A percentile compares a stretch with the other conserved stretches of the same genome.
Evolutionary conservation across 2,329 filamentous ascomycete genomes (phyloP).

Genomic region (Pseudopithomyces chartarum): DNA sequence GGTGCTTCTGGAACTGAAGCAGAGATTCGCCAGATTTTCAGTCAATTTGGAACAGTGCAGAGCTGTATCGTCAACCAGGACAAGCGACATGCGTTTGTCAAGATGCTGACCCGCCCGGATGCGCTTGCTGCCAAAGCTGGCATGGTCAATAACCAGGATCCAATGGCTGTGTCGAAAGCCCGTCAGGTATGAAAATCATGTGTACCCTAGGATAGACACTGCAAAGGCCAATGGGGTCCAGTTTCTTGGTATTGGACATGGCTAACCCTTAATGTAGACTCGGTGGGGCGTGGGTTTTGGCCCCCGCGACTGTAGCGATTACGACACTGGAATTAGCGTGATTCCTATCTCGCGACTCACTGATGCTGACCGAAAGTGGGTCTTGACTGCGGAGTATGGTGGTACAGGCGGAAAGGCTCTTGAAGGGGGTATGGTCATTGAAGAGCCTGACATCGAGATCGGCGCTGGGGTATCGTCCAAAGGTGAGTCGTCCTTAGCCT

Average conservation of each 20-base stretch:
- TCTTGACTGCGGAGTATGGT: slow-evolving; percentile 89
- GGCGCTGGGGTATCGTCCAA: slow-evolving; percentile 97
- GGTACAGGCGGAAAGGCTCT: slow-evolving; percentile 86
- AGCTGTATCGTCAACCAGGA: slow-evolving; percentile 98
- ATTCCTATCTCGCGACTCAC: slow-evolving; percentile 93
- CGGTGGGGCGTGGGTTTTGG: slow-evolving; percentile 98
- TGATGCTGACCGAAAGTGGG: slow-evolving; percentile 96
- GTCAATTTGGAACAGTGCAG: slow-evolving; percentile 83
- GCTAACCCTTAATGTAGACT: slow-evolving; percentile 62
- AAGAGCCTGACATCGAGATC: slow-evolving; percentile 98
- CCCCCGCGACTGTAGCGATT: slow-evolving; percentile 95
- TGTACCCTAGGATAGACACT: background rate
- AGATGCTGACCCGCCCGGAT: slow-evolving; percentile 91
- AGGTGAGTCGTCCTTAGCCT: slow-evolving; percentile 50
- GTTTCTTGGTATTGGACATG: background rate
- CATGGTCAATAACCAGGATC: slow-evolving; percentile 79
- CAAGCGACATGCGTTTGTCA: slow-evolving; percentile 97
- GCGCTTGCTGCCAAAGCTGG: slow-evolving; percentile 82
- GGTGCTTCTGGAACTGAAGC: slow-evolving; percentile 78
- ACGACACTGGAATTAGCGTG: slow-evolving; percentile 85
- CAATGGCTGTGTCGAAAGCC: slow-evolving; percentile 70
- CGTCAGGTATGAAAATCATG: slow-evolving; percentile 42
- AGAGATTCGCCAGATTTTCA: slow-evolving; percentile 82
- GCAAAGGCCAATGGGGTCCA: background rate
- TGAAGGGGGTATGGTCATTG: slow-evolving; percentile 82